These are phyloP conservation scores for Talaromyces sp. DNA, from an alignment of 2,329 filamentous ascomycete species.

Conservation along the genomic window DNA sequence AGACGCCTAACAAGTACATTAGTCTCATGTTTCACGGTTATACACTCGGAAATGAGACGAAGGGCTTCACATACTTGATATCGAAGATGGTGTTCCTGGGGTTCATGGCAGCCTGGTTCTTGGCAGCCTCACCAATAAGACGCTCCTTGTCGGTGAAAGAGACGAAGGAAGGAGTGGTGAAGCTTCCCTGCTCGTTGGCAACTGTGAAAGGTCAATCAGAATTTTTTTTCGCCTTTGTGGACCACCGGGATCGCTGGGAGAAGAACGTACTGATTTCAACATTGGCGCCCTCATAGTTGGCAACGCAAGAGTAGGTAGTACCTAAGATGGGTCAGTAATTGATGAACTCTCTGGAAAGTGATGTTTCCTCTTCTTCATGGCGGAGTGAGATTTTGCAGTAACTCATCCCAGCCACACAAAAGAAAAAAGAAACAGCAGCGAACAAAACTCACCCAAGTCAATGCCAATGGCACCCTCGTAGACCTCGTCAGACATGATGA, in stretches of 20 bases:
- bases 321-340: constrained; percentile 51
- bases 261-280: constrained; percentile 83
- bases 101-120: constrained; percentile 99
- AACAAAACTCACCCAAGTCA: constrained; percentile 75
- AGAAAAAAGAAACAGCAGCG: not conserved
- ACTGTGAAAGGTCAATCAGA: constrained; percentile 45
- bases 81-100: constrained; percentile 97
- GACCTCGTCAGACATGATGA: constrained; percentile 84
- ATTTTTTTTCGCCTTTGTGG: not conserved
- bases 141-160: constrained; percentile 98
- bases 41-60: not conserved
- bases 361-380: not conserved
- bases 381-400: not conserved
- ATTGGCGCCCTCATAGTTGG: constrained; percentile 98
- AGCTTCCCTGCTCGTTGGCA: constrained; percentile 99
- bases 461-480: constrained; percentile 99
- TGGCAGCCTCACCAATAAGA: constrained; percentile 97
- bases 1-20: constrained; percentile 64
- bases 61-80: constrained; percentile 71
- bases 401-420: constrained; percentile 4
- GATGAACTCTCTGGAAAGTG: not conserved
- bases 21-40: not conserved
- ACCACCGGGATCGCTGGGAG: not conserved
- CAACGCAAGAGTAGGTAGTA: constrained; percentile 99
- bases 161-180: constrained; percentile 98